A percentile compares a stretch with the other conserved stretches of the same genome.
Conservation (phyloP, 2,329 filamentous ascomycete species). For the Penicillium freii region DNA sequence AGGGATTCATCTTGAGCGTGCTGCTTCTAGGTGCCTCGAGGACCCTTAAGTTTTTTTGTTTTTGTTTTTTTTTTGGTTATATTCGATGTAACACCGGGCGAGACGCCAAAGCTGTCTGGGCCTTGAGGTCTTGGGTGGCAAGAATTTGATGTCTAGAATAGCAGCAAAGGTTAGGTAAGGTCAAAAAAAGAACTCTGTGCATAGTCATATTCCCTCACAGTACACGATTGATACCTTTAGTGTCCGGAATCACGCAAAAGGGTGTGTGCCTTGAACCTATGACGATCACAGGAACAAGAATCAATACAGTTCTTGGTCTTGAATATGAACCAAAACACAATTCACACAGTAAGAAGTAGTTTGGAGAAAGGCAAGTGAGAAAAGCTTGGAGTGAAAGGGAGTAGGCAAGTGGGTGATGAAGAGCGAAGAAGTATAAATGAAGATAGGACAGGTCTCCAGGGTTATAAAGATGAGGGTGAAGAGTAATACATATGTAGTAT, state of each 20-base stretch:
- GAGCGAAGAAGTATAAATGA: background rate
- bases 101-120: slow-evolving; percentile 20
- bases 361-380: background rate
- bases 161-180: slow-evolving; percentile 15
- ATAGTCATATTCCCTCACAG: slow-evolving; percentile 10
- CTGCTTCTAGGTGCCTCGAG: slow-evolving; percentile 25
- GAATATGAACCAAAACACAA: background rate
- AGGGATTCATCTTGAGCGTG: slow-evolving; percentile 25
- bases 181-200: background rate
- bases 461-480: slow-evolving; percentile 2
- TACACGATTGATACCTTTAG: slow-evolving; percentile 7
- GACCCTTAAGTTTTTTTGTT: slow-evolving; percentile 19
- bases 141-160: slow-evolving; percentile 16
- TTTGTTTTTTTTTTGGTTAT: slow-evolving; percentile 3
- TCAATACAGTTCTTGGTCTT: background rate
- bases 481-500: background rate
- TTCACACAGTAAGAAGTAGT: background rate
- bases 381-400: background rate
- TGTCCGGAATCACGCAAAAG: background rate
- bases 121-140: slow-evolving; percentile 20
- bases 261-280: background rate
- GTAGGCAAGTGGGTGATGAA: slow-evolving; percentile 11
- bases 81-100: slow-evolving; percentile 24
- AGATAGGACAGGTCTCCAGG: background rate
- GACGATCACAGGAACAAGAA: background rate